Evolutionary conservation across 2,329 filamentous ascomycete genomes (phyloP).

Genomic region (Stromatinia cepivora): DNA sequence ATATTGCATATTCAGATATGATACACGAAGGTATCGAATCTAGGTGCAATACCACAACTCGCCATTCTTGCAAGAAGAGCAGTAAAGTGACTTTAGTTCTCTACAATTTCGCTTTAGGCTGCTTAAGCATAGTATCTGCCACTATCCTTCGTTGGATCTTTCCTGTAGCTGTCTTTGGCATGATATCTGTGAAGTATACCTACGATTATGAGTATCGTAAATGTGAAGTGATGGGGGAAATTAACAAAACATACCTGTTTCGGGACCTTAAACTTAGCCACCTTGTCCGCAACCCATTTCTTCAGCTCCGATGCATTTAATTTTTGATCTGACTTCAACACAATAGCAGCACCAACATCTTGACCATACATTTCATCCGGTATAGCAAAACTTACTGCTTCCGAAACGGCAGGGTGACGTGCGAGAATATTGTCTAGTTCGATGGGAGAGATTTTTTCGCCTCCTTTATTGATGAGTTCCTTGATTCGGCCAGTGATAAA

Average conservation of each 20-base stretch:
- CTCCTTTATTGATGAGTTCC: conserved; percentile 88
- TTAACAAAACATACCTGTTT: conserved; percentile 62
- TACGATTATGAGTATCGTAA: conserved; percentile 40
- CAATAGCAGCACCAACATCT: conserved; percentile 75
- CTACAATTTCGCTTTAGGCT: conserved; percentile 59
- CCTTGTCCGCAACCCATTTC: conserved; percentile 65
- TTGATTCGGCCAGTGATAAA: conserved; percentile 91
- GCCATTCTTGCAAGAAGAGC: too few species aligned
- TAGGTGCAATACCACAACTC: background rate
- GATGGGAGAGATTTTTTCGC: conserved; percentile 86
- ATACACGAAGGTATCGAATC: background rate
- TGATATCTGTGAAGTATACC: conserved; percentile 79
- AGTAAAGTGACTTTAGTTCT: conserved; percentile 4
- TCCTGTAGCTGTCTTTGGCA: conserved; percentile 90
- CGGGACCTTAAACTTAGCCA: conserved; percentile 83
- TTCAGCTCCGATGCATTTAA: conserved; percentile 62
- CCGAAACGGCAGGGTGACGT: conserved; percentile 69
- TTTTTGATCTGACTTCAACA: conserved; percentile 64
- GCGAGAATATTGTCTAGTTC: conserved; percentile 81
- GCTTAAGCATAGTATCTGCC: conserved; percentile 80
- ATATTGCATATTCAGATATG: background rate
- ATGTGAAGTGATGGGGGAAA: background rate
- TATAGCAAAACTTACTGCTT: conserved; percentile 82
- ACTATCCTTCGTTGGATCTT: conserved; percentile 86
- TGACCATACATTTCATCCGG: conserved; percentile 82